A percentile compares a stretch with the other conserved stretches of the same genome.
These are phyloP conservation scores for Phaeosphaeriaceae sp. DNA, from an alignment of 2,329 filamentous ascomycete genomes.

Conservation along the genomic window DNA sequence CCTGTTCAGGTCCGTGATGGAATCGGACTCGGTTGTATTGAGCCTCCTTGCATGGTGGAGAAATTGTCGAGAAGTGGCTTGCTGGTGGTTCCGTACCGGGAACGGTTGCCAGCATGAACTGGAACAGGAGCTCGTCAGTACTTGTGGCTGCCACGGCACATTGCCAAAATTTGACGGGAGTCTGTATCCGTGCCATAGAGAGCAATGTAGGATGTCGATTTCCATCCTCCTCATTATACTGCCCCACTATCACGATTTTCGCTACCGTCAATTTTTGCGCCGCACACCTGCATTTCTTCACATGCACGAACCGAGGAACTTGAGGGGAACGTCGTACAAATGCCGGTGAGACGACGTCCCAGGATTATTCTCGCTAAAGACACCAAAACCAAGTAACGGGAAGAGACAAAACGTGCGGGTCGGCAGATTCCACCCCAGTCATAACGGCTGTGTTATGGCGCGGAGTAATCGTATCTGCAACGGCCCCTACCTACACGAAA, in stretches of 20 bases:
- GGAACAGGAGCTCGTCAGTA: not conserved
- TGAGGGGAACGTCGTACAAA: conserved; percentile 10
- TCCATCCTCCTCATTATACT: not conserved
- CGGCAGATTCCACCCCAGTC: conserved; percentile 17
- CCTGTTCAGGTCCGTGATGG: not conserved
- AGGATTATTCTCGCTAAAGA: conserved; percentile 22
- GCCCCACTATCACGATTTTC: conserved; percentile 3
- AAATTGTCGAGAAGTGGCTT: not conserved
- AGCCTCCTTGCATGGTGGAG: not conserved
- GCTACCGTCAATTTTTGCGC: not conserved
- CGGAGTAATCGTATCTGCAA: conserved; percentile 7
- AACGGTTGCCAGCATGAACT: not conserved
- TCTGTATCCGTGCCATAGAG: conserved; percentile 1
- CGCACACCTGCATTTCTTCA: conserved; percentile 1
- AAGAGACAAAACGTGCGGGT: conserved; percentile 10
- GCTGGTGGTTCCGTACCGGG: not conserved
- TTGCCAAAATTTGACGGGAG: not conserved
- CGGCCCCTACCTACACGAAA: conserved; percentile 1
- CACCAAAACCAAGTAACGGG: conserved; percentile 17
- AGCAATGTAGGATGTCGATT: not conserved
- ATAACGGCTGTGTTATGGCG: conserved; percentile 21
- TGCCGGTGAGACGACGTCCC: conserved; percentile 13
- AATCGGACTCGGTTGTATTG: not conserved
- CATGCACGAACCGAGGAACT: not conserved
- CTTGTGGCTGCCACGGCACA: not conserved